phyloP scores from a whole-genome alignment of 164 flowering plant species.

The Nelumbo lutea region DNA sequence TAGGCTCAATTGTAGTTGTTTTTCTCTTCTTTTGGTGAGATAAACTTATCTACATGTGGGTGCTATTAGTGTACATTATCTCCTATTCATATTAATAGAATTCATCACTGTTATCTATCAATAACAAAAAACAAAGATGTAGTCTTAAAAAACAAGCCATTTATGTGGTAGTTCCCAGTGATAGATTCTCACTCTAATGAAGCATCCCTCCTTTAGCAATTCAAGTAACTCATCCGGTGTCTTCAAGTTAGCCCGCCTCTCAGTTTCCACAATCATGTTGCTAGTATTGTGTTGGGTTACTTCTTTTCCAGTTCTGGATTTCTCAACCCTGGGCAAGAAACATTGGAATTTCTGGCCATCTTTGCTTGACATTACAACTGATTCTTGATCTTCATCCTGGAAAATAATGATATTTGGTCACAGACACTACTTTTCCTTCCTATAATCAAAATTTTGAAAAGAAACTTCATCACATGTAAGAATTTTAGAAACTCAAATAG shows the following conservation, averaged over 20 bases:
- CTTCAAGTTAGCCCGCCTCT: slow-evolving; percentile 56
- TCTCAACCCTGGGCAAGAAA: slow-evolving; percentile 79
- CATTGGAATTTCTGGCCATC: slow-evolving; percentile 65
- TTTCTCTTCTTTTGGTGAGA: no score
- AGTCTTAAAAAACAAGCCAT: background rate
- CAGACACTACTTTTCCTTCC: background rate
- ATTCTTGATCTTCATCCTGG: slow-evolving; percentile 89
- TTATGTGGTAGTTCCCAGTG: background rate
- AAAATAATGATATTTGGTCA: slow-evolving; percentile 13
- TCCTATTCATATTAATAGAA: no score
- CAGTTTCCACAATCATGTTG: slow-evolving; percentile 75
- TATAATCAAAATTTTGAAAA: background rate
- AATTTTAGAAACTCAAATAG: background rate
- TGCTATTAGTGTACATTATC: no score
- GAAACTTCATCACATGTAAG: background rate
- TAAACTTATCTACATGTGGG: no score
- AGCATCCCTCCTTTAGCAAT: slow-evolving; percentile 61
- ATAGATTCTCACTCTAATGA: slow-evolving; percentile 55
- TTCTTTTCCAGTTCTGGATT: slow-evolving; percentile 44
- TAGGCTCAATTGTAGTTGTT: no score
- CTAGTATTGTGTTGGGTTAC: slow-evolving; percentile 51
- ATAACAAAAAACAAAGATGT: background rate
- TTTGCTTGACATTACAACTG: slow-evolving; percentile 60
- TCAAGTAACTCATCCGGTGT: slow-evolving; percentile 96
- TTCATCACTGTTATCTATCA: no score